Base-by-base conservation (phyloP, 495 filamentous ascomycete genomes). In the Achaetomiella virescens region DNA sequence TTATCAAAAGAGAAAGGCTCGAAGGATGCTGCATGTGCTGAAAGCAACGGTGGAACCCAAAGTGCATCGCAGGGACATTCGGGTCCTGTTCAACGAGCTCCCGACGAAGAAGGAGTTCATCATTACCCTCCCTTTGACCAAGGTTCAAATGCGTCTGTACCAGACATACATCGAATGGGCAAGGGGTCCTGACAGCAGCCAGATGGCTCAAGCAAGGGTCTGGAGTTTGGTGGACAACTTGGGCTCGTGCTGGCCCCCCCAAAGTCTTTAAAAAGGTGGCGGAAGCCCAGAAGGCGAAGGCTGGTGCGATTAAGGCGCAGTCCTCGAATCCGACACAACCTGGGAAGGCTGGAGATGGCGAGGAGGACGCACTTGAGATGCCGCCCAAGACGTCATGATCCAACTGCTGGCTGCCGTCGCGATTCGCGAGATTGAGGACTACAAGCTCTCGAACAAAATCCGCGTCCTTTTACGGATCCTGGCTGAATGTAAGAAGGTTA, bases 81-180 rank as follows among this genome's bases (percentile, higher is more conserved):
- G 79, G 6, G 84, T 82, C 3, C 75, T 96, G 18, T 72, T 75
- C 31, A 67, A 79, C 10, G 78, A 84, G 35, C 73, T 96, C 10
- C 85, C 86, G 2, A 62, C 70, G 0, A 97, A 96, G 60, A 78
- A 76, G 14, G 91, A 97, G 61, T 96, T 95, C 63, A 75, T 95
- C 35, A 77, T 97, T 38, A 84, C 74, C 0, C 75, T 96, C 8
- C 79, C 86, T 6, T 64, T 93, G 29, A 90, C 88, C 0, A 54
- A 70, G 1, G n/a, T 87, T 0, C 91, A 97, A 66, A 67, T 63
- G 29, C 53, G 73, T 6, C 75, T 81, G 0, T 96, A 96, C 67
- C 68, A 78, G 49, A 57, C 68, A 1, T 91, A 82, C 66, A 72
- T 88, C 11, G 48, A 66, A 1, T 48, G 59, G 10, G 54, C 64